Evolutionary conservation across 495 filamentous ascomycete genomes (phyloP).

Genomic region (Thozetella sp.): DNA sequence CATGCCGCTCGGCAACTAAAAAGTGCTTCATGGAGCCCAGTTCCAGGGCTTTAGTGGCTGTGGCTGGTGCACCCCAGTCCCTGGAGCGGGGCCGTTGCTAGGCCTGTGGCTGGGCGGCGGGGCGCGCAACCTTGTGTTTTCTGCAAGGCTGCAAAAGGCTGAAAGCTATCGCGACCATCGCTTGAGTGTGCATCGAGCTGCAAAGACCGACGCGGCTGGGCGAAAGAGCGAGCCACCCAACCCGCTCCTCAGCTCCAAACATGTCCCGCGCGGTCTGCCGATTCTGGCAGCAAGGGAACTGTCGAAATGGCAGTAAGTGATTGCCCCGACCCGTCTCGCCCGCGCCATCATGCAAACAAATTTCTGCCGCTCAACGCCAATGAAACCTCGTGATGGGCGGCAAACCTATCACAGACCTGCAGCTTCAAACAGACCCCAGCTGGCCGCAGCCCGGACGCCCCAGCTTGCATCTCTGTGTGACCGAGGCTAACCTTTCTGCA

Average conservation of each 20-base stretch:
- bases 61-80: too few relatives aligned
- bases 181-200: not conserved
- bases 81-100: too few relatives aligned
- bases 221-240: not conserved
- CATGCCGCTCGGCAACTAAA: too few relatives aligned
- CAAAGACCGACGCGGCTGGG: not conserved
- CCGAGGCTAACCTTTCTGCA: conserved; percentile 4
- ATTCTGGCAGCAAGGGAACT: conserved; percentile 73
- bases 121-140: not conserved
- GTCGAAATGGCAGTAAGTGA: conserved; percentile 66
- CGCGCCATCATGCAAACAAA: not conserved
- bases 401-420: too few relatives aligned
- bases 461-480: not conserved
- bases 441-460: too few relatives aligned
- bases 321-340: conserved; percentile 4
- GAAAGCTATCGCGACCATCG: not conserved
- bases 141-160: conserved; percentile 2
- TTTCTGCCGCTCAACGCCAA: not conserved
- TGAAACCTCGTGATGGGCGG: not conserved
- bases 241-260: not conserved
- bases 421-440: too few relatives aligned
- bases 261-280: conserved; percentile 63
- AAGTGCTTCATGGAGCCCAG: too few relatives aligned
- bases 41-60: too few relatives aligned
- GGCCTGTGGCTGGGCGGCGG: not conserved